These are phyloP conservation scores for Ogataea nitratoaversa DNA, from an alignment of 805 yeast genomes.

Conservation along the genomic window DNA sequence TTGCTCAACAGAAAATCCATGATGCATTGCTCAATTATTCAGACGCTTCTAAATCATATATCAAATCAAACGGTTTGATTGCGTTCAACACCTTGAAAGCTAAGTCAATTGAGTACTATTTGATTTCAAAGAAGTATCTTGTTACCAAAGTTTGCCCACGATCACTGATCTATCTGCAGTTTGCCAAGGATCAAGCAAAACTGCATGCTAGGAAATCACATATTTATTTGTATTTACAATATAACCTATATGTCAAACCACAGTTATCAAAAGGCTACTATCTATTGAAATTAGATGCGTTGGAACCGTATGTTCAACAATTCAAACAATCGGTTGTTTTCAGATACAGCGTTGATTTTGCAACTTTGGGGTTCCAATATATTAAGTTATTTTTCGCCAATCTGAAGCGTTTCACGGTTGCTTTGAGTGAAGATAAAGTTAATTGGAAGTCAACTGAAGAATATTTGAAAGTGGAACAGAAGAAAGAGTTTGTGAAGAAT, in stretches of 20 bases:
- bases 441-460: slow-evolving; percentile 24
- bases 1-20: neutral
- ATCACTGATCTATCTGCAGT: neutral
- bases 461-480: slow-evolving; percentile 26
- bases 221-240: slow-evolving; percentile 13
- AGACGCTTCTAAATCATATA: neutral
- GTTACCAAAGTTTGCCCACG: slow-evolving; percentile 16
- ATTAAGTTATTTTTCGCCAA: slow-evolving; percentile 6
- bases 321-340: slow-evolving; percentile 12
- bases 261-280: slow-evolving; percentile 5
- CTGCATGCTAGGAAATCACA: slow-evolving; percentile 8
- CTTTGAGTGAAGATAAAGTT: slow-evolving; percentile 17
- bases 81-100: neutral
- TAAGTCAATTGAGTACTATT: slow-evolving; percentile 4
- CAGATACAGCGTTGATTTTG: slow-evolving; percentile 4
- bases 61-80: slow-evolving; percentile 6
- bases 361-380: slow-evolving; percentile 2
- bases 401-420: slow-evolving; percentile 10
- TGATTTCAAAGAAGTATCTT: slow-evolving; percentile 3
- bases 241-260: slow-evolving; percentile 23
- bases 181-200: slow-evolving; percentile 4
- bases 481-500: slow-evolving; percentile 28
- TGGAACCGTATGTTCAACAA: slow-evolving; percentile 19
- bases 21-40: neutral
- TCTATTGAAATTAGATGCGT: slow-evolving; percentile 9